Conservation (phyloP, 2,329 filamentous ascomycete species). For the Plenodomus tracheiphilus region DNA sequence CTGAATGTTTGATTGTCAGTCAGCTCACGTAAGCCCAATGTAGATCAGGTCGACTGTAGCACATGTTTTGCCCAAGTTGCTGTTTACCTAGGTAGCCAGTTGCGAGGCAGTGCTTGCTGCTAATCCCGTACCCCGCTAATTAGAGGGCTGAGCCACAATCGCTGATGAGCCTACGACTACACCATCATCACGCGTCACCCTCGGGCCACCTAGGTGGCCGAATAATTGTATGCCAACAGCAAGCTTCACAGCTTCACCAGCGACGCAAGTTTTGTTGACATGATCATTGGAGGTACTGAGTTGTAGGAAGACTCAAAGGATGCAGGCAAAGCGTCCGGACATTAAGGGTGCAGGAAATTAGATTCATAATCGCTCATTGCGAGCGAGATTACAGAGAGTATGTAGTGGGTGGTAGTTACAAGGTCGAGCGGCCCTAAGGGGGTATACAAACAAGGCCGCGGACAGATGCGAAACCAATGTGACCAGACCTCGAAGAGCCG, state of each 20-base stretch:
- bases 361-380: conserved; percentile 11
- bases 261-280: neutral
- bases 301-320: too few relatives aligned
- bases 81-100: too few relatives aligned
- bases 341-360: conserved; percentile 22
- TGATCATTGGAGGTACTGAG: too few relatives aligned
- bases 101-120: conserved; percentile 4
- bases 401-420: conserved; percentile 14
- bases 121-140: neutral
- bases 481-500: neutral
- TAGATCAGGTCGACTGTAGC: neutral
- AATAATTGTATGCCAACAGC: neutral
- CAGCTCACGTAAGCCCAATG: neutral
- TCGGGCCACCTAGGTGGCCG: too few relatives aligned
- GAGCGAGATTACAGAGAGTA: conserved; percentile 24
- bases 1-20: neutral
- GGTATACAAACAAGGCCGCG: conserved; percentile 26
- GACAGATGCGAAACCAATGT: conserved; percentile 4
- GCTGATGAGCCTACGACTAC: neutral
- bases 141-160: conserved; percentile 1
- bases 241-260: neutral
- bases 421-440: conserved; percentile 12
- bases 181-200: too few relatives aligned
- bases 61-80: too few relatives aligned
- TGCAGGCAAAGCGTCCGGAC: neutral